Evolutionary conservation across 495 filamentous ascomycete genomes (phyloP), one percentile per base, ranked within the genome.

Genomic region (Tuber microsphaerosporum): DNA sequence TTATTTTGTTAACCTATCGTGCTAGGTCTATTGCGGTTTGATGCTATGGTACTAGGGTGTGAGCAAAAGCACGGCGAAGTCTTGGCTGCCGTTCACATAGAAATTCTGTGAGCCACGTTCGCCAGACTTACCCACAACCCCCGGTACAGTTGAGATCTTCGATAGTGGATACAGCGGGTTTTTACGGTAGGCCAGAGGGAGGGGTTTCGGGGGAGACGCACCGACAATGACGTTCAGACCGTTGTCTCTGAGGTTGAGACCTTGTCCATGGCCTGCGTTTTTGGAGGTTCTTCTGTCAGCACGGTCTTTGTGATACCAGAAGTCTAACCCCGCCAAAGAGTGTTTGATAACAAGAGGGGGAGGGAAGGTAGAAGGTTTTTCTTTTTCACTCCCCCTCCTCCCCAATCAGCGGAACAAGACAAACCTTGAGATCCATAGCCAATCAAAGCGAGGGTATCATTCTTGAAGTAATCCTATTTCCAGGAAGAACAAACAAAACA

Each of bases 171-270:
- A n/a, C n/a, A n/a, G n/a, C n/a, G n/a, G n/a, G n/a, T n/a, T n/a
- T n/a, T n/a, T n/a, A n/a, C n/a, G 12, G 8, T 34, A 46, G 34
- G 20, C 6, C 9, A 48, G 39, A 6, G 39, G 4, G 42, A 71
- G 65, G 31, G 4, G 26, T 31, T 31, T 8, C 9, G 20, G 26
- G 26, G 44, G 41, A 70, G 61, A 71, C 31, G 31, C 72, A 79
- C 95, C 95, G 80, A 99, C 89, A 83, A 99, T 97, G 84, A 99
- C 95, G 84, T 97, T 97, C 75, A 99, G 89, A 83, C 95, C 95
- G 88, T 99, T 96, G 89, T 99, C 95, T 85, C 95, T 94, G 82
- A 98, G 90, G 89, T 99, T 99, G 79, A 99, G 92, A 84, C 96
- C 96, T 88, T 99, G 95, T 81, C 96, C 95, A 87, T 99, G 95